These are phyloP conservation scores for Astrocystis sublimbata DNA, from an alignment of 495 filamentous ascomycete genomes.

Conservation along the genomic window DNA sequence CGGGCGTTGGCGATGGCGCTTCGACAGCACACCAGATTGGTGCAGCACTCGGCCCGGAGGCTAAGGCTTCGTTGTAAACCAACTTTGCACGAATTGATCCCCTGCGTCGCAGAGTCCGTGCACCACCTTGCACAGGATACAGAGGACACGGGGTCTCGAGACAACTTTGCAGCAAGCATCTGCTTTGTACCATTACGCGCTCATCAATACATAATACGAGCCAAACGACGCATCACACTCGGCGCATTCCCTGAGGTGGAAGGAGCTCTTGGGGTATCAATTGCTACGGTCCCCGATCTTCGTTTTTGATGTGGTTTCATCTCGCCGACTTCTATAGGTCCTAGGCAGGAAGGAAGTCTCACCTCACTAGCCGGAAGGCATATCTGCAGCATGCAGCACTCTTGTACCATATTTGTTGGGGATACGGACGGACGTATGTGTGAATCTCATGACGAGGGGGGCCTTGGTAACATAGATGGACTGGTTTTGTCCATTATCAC, in stretches of 20 bases:
- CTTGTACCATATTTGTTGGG: slow-evolving; percentile 19
- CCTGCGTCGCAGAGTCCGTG: too few species aligned
- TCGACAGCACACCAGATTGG: slow-evolving; percentile 38
- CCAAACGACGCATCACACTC: not conserved
- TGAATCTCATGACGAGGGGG: slow-evolving; percentile 1
- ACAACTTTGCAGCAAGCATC: not conserved
- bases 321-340: not conserved
- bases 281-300: not conserved
- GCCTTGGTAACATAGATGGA: slow-evolving; percentile 18
- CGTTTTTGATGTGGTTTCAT: not conserved
- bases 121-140: not conserved
- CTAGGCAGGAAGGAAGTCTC: slow-evolving; percentile 14
- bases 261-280: too few species aligned
- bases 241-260: too few species aligned
- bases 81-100: not conserved
- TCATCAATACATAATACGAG: slow-evolving; percentile 4
- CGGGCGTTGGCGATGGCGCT: slow-evolving; percentile 24
- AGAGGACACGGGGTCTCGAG: too few species aligned
- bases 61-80: slow-evolving; percentile 36
- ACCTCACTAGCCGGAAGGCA: slow-evolving; percentile 11
- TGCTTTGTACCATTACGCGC: slow-evolving; percentile 2
- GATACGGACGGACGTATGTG: slow-evolving; percentile 14
- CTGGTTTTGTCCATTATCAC: slow-evolving; percentile 21
- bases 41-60: slow-evolving; percentile 35
- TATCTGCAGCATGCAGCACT: slow-evolving; percentile 3